A percentile compares a stretch with the other conserved stretches of the same genome.
These are phyloP conservation scores for Oxytropis ochrocephala DNA, from an alignment of 306 rosid species.

Conservation along the genomic window DNA sequence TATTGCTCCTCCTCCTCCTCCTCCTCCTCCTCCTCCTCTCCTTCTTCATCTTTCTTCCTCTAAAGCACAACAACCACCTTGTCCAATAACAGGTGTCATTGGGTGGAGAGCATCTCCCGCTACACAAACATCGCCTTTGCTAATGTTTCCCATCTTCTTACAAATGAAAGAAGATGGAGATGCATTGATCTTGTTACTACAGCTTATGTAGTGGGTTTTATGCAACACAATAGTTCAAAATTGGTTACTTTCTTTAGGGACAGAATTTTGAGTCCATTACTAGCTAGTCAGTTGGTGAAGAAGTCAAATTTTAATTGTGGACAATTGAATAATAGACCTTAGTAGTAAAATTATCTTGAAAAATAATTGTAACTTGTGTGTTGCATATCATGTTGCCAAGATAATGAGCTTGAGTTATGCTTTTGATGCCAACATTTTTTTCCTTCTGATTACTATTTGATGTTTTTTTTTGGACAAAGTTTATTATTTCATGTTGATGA, in stretches of 20 bases:
- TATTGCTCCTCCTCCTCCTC: constrained; percentile 23
- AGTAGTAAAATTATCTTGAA: background rate
- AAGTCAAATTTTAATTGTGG: too few species aligned
- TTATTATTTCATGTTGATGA: too few species aligned
- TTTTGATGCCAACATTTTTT: constrained; percentile 28
- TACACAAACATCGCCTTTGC: constrained; percentile 61
- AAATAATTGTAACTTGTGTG: background rate
- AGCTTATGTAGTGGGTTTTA: constrained; percentile 40
- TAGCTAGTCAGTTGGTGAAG: constrained; percentile 1
- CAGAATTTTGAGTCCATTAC: constrained; percentile 29
- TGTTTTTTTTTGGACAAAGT: too few species aligned
- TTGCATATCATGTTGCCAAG: background rate
- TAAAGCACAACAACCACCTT: constrained; percentile 54
- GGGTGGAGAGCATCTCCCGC: too few species aligned
- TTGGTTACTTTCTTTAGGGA: constrained; percentile 43
- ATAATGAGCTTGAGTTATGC: background rate
- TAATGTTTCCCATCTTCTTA: constrained; percentile 53
- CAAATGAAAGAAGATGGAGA: constrained; percentile 61
- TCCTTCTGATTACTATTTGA: too few species aligned
- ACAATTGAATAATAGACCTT: constrained; percentile 20
- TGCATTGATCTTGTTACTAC: constrained; percentile 37
- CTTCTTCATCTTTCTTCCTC: constrained; percentile 30
- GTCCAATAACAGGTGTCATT: constrained; percentile 61
- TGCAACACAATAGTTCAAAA: constrained; percentile 32
- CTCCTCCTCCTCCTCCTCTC: background rate